Evolutionary conservation across 225 moss, liverwort and hornwort genomes (phyloP).

Genomic region (Neckera pumila): DNA sequence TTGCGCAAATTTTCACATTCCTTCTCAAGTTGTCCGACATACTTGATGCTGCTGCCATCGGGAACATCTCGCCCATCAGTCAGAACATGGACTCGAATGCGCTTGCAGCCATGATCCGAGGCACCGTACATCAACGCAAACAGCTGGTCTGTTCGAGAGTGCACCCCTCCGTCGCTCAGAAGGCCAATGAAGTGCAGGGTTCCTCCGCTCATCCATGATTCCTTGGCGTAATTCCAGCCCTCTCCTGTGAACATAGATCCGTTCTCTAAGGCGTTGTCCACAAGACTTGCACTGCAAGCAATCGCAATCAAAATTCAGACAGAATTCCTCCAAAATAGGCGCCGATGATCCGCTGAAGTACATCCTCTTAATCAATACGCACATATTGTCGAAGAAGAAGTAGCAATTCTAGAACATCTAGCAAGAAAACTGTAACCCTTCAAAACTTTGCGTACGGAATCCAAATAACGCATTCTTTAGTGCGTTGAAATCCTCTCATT

Average conservation of each 20-base stretch:
- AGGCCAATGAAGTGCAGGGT: constrained; percentile 80
- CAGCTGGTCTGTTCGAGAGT: constrained; percentile 73
- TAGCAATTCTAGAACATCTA: background rate
- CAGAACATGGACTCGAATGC: constrained; percentile 65
- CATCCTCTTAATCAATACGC: background rate
- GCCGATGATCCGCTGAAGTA: background rate
- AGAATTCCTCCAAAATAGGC: background rate
- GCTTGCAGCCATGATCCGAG: constrained; percentile 64
- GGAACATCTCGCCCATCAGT: constrained; percentile 83
- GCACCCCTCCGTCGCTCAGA: constrained; percentile 85
- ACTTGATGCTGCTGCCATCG: constrained; percentile 69
- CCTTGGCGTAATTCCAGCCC: constrained; percentile 66
- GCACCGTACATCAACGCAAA: constrained; percentile 69
- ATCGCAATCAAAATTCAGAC: background rate
- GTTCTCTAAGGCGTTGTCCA: constrained; percentile 51
- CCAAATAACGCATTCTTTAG: background rate
- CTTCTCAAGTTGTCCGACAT: constrained; percentile 57
- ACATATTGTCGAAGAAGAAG: background rate
- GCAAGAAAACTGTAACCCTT: background rate
- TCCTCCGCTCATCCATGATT: constrained; percentile 52
- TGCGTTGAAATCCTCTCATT: background rate
- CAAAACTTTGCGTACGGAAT: too few species aligned
- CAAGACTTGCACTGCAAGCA: constrained; percentile 64
- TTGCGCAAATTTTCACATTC: constrained; percentile 61
- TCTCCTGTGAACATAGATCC: constrained; percentile 64